Conservation (phyloP, 345 rosid genomes). For the Rubroshorea leprosula region DNA sequence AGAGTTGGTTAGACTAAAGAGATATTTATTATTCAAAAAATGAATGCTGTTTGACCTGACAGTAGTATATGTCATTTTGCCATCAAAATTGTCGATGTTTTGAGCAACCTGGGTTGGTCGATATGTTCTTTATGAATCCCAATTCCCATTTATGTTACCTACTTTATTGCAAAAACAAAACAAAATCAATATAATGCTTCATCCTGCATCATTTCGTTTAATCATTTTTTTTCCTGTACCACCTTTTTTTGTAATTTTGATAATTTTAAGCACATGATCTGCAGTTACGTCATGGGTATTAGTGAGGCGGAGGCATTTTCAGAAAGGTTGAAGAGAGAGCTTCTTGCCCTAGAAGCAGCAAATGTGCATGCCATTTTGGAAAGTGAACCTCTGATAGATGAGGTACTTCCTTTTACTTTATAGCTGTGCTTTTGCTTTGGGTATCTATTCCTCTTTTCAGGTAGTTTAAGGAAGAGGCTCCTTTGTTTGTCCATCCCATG, state of each 20-base stretch:
- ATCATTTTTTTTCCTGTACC: no score
- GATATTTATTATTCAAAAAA: no score
- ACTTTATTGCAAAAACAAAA: no score
- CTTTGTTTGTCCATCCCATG: background rate
- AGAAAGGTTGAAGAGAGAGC: slow-evolving; percentile 95
- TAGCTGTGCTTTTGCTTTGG: no score
- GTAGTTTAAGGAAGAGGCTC: background rate
- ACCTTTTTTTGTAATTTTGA: background rate
- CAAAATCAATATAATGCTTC: background rate
- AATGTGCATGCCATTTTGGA: slow-evolving; percentile 98
- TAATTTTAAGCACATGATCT: slow-evolving; percentile 15
- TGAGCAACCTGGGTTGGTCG: background rate
- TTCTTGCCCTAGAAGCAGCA: slow-evolving; percentile 97
- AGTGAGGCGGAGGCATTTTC: slow-evolving; percentile 99
- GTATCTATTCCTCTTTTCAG: background rate
- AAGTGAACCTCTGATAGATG: slow-evolving; percentile 92
- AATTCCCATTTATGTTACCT: background rate
- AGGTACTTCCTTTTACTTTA: slow-evolving; percentile 39
- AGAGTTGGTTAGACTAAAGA: no score
- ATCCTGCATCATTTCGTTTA: background rate
- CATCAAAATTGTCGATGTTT: background rate
- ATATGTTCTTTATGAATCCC: background rate
- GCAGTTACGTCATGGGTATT: slow-evolving; percentile 96
- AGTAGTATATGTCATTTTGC: background rate
- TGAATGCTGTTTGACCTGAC: no score